Evolutionary conservation across 2,329 filamentous ascomycete genomes (phyloP).

Genomic region (Aspergillus glaucus): DNA sequence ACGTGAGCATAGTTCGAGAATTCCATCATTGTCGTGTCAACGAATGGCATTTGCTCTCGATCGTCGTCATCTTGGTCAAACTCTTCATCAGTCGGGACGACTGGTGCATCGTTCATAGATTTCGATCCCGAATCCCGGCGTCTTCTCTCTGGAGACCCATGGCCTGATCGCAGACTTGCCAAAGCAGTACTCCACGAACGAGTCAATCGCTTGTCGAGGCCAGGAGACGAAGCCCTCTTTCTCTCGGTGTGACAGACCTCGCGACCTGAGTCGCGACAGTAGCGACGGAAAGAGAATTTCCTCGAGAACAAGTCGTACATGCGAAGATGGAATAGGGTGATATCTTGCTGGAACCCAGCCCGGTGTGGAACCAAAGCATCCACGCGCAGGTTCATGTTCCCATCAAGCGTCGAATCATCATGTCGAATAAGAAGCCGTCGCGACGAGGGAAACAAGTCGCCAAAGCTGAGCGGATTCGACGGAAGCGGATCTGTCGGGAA

Average conservation of each 20-base stretch:
- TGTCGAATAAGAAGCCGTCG: conserved; percentile 77
- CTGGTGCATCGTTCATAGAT: conserved; percentile 38
- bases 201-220: conserved; percentile 45
- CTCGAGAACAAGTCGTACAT: conserved; percentile 86
- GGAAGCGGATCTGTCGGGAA: conserved; percentile 63
- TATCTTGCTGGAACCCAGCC: conserved; percentile 54
- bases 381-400: conserved; percentile 92
- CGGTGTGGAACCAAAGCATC: conserved; percentile 64
- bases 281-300: conserved; percentile 84
- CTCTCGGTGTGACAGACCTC: conserved; percentile 82
- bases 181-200: conserved; percentile 57
- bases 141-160: conserved; percentile 31
- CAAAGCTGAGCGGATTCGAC: conserved; percentile 76
- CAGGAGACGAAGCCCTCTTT: conserved; percentile 51
- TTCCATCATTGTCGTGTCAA: conserved; percentile 79
- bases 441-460: conserved; percentile 76
- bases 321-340: conserved; percentile 83
- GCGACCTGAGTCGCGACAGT: conserved; percentile 85
- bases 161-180: conserved; percentile 49
- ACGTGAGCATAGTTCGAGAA: conserved; percentile 97
- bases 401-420: conserved; percentile 82
- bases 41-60: conserved; percentile 42
- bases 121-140: conserved; percentile 56
- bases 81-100: conserved; percentile 12
- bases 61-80: conserved; percentile 8